Base-by-base conservation (phyloP, 345 rosid species). In the Aquilaria yunnanensis region DNA sequence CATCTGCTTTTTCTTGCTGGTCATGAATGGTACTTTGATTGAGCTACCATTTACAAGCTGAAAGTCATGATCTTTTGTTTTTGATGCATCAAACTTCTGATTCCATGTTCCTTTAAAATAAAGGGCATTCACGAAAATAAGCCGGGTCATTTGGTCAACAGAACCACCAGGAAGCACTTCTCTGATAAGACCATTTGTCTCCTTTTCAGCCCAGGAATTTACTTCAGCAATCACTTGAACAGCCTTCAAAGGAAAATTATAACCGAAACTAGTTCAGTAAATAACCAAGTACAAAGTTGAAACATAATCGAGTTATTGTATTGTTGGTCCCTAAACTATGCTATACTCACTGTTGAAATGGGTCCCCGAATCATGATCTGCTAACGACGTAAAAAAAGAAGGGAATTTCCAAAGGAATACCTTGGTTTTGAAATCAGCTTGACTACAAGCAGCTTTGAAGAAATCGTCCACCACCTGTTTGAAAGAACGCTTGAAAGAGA, bases 341-440 rank as follows among this genome's bases (percentile, higher is more conserved):
- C 23, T 23, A 23, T 23, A 23, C 23, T 23, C 23, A 23, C 23
- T 23, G 23, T 23, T 23, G 23, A 23, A 23, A 23, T 0, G 23
- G 23, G 1, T 23, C 23, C 23, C 23, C 23, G 23, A 23, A 23
- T 23, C 23, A 56, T 14, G 5, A 33, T 6, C 0, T 12, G 14
- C 0, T 3, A 33, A 9, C 10, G 0, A 12, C 41, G 46, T 7
- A 14, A 13, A 10, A 23, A 14, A 8, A 9, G 6, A 14, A 23
- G 13, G 14, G 34, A 12, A 23, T 23, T 23, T 23, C 23, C 23
- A 33, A 32, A 32, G 33, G 51, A 43, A 11, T 59, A 89, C 96
- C 98, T 89, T 89, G 10, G 75, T 69, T 29, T 78, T 88, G 69
- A 92, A 89, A 80, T 89, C 92, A 12, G 78, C 90, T 63, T 72